Evolutionary conservation across 75 land plant genomes (phyloP).

Genomic region (Isoetes taiwanensis): DNA sequence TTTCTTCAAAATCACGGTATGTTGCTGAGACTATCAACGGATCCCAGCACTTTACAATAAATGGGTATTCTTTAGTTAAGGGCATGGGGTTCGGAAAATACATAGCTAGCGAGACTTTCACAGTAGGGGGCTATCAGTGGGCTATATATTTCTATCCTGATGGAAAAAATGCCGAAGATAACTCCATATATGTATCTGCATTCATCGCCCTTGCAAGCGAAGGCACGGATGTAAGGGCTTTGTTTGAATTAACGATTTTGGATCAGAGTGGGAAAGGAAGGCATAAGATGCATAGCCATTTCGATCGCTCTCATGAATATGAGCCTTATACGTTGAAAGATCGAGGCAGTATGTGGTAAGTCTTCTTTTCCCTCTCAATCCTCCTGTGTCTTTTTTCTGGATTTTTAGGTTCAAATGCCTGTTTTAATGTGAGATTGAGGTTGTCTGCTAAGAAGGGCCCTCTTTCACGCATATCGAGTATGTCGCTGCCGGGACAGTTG

Average conservation of each 20-base stretch:
- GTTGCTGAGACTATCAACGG: neutral
- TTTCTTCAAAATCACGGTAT: neutral
- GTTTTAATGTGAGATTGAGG: too few species aligned
- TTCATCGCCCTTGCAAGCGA: conserved; percentile 6
- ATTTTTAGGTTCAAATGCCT: neutral
- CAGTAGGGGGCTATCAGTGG: conserved; percentile 4
- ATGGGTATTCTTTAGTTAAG: neutral
- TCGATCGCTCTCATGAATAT: neutral
- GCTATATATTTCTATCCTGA: conserved; percentile 5
- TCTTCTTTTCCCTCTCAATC: neutral
- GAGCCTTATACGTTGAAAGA: neutral
- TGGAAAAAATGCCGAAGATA: conserved; percentile 8
- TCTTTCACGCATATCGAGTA: too few species aligned
- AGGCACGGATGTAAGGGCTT: conserved; percentile 1
- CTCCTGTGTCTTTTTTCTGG: too few species aligned
- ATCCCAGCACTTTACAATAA: conserved; percentile 1
- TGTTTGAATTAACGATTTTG: conserved; percentile 1
- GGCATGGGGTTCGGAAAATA: conserved; percentile 4
- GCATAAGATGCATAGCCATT: neutral
- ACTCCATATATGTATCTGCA: neutral
- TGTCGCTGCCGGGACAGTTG: too few species aligned
- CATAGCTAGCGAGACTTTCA: conserved; percentile 5
- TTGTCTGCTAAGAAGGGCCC: too few species aligned
- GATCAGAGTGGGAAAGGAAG: conserved; percentile 5
- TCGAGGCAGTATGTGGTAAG: conserved; percentile 7